Conservation (phyloP, 441 rosid species). For the Adansonia grandidieri region DNA sequence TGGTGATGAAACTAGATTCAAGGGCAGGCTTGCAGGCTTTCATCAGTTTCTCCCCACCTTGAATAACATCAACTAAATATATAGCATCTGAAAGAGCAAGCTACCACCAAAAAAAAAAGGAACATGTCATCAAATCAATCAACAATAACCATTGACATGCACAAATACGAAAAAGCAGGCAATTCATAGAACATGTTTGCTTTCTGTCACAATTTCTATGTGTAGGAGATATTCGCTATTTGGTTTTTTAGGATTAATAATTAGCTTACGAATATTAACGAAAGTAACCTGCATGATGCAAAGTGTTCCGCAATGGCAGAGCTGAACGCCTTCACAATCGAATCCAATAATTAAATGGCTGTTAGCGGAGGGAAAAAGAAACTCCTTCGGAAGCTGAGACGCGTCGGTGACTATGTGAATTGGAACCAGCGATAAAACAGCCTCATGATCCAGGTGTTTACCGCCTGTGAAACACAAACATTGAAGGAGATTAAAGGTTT, state of each 20-base stretch:
- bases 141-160: background rate
- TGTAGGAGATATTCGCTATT: background rate
- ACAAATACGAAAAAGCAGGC: background rate
- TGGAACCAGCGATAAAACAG: slow-evolving; percentile 23
- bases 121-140: background rate
- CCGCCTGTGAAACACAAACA: slow-evolving; percentile 1
- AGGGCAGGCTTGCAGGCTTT: slow-evolving; percentile 94
- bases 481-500: background rate
- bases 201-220: background rate
- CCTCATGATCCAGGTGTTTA: slow-evolving; percentile 12
- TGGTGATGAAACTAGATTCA: slow-evolving; percentile 79
- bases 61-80: slow-evolving; percentile 62
- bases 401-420: slow-evolving; percentile 26
- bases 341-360: slow-evolving; percentile 25
- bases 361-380: slow-evolving; percentile 26
- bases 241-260: background rate
- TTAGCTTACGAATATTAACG: background rate
- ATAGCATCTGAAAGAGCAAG: slow-evolving; percentile 30
- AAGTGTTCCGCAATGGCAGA: slow-evolving; percentile 27
- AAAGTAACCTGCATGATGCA: slow-evolving; percentile 33
- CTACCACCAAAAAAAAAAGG: slow-evolving; percentile 10
- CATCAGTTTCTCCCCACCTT: slow-evolving; percentile 76
- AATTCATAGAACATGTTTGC: background rate
- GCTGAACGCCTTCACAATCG: slow-evolving; percentile 32
- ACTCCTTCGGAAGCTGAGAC: slow-evolving; percentile 31